phyloP scores from a whole-genome alignment of 345 rosid species.

The Fremontodendron californicum region DNA sequence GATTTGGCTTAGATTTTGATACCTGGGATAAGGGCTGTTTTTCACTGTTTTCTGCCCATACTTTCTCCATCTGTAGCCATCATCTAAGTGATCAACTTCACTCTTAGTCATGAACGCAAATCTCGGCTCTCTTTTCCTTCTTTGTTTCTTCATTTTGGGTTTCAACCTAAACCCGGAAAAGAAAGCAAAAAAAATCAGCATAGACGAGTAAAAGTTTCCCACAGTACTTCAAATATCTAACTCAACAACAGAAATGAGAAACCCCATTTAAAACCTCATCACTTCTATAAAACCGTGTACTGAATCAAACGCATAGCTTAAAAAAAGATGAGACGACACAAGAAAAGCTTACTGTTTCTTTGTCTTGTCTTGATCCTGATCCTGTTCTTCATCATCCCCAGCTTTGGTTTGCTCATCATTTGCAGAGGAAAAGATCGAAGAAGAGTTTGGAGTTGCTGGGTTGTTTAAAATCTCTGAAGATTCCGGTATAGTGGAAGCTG shows the following conservation, averaged over 20 bases:
- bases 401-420: constrained; percentile 32
- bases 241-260: constrained; percentile 6
- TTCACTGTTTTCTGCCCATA: constrained; percentile 99
- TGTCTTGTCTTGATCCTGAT: constrained; percentile 41
- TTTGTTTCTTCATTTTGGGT: constrained; percentile 78
- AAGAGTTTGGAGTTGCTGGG: constrained; percentile 88
- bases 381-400: constrained; percentile 35
- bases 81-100: constrained; percentile 89
- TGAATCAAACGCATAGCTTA: neutral
- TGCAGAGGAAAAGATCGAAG: constrained; percentile 70
- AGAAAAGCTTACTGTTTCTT: constrained; percentile 67
- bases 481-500: constrained; percentile 44
- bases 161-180: constrained; percentile 56
- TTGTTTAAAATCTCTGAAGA: constrained; percentile 72
- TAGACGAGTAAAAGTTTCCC: too few species aligned
- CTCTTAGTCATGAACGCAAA: constrained; percentile 97
- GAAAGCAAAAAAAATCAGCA: neutral
- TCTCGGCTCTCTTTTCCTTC: constrained; percentile 74
- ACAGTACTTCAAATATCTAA: neutral
- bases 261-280: neutral
- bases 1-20: neutral
- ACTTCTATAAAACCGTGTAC: neutral
- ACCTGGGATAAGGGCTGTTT: constrained; percentile 98
- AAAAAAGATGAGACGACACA: neutral
- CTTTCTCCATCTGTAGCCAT: constrained; percentile 96